phyloP scores from a whole-genome alignment of 306 rosid species.

The Quercus ilex region DNA sequence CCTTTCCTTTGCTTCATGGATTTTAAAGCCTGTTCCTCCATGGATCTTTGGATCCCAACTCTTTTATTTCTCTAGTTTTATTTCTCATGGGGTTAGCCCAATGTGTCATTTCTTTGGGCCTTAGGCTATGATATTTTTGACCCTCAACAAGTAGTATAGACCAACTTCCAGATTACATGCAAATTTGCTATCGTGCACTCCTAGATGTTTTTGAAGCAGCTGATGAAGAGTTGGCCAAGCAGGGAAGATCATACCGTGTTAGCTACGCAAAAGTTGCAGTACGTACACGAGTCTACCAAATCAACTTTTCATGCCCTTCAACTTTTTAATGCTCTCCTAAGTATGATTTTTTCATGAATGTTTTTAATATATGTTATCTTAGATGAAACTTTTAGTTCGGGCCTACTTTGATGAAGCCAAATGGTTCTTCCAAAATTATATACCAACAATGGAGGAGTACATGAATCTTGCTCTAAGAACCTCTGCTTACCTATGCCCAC shows the following conservation, averaged over 20 bases:
- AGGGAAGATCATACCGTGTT: slow-evolving; percentile 14
- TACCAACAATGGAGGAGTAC: slow-evolving; percentile 38
- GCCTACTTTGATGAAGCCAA: slow-evolving; percentile 25
- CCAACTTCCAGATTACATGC: slow-evolving; percentile 10
- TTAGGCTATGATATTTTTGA: too few relatives aligned
- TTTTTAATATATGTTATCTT: too few relatives aligned
- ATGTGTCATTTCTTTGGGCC: too few relatives aligned
- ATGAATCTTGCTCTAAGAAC: neutral
- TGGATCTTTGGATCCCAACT: too few relatives aligned
- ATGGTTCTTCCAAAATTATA: slow-evolving; percentile 26
- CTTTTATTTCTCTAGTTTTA: too few relatives aligned
- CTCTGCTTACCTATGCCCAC: neutral
- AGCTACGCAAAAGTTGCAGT: slow-evolving; percentile 24
- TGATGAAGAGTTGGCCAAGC: slow-evolving; percentile 17
- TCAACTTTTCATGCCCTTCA: too few relatives aligned
- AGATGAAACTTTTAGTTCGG: slow-evolving; percentile 8
- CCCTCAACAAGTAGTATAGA: too few relatives aligned
- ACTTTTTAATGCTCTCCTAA: too few relatives aligned
- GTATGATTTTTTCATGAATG: neutral
- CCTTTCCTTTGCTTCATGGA: too few relatives aligned
- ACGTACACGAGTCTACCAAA: neutral
- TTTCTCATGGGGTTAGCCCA: too few relatives aligned
- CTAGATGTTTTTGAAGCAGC: slow-evolving; percentile 19
- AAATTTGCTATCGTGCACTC: neutral
- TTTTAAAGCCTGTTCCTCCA: too few relatives aligned